Conservation (phyloP, 768 basidiomycete species). For the Tephrocybe rancida region DNA sequence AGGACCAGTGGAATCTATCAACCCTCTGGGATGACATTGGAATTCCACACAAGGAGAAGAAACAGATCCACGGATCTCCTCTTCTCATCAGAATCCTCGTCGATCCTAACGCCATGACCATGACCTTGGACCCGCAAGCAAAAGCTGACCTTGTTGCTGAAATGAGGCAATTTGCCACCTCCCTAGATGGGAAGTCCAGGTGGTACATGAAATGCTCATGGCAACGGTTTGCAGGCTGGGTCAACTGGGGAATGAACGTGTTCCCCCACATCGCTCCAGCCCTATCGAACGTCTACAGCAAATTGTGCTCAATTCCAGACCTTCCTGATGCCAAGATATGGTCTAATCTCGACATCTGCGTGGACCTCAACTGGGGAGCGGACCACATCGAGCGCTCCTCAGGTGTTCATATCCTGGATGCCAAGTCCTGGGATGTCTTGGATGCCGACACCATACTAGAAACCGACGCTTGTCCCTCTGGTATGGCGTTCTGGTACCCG, state of each 20-base stretch:
- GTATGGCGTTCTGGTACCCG: background rate
- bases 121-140: constrained; percentile 19
- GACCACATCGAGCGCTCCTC: background rate
- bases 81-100: constrained; percentile 14
- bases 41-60: constrained; percentile 1
- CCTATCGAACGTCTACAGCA: constrained; percentile 34
- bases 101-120: constrained; percentile 12
- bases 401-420: background rate
- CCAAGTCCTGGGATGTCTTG: background rate
- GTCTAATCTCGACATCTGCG: background rate
- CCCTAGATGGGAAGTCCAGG: background rate
- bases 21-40: constrained; percentile 22
- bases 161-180: background rate
- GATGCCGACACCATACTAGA: background rate
- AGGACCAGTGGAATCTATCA: background rate
- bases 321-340: constrained; percentile 1
- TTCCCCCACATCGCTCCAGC: constrained; percentile 36
- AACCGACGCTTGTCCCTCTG: background rate
- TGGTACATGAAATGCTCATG: constrained; percentile 9
- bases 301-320: constrained; percentile 11
- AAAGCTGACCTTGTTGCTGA: background rate
- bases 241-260: constrained; percentile 42
- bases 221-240: constrained; percentile 34
- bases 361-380: background rate
- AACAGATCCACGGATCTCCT: background rate